Base-by-base conservation (phyloP, 108 stramenopile species). In the Cyclotella distinguenda region DNA sequence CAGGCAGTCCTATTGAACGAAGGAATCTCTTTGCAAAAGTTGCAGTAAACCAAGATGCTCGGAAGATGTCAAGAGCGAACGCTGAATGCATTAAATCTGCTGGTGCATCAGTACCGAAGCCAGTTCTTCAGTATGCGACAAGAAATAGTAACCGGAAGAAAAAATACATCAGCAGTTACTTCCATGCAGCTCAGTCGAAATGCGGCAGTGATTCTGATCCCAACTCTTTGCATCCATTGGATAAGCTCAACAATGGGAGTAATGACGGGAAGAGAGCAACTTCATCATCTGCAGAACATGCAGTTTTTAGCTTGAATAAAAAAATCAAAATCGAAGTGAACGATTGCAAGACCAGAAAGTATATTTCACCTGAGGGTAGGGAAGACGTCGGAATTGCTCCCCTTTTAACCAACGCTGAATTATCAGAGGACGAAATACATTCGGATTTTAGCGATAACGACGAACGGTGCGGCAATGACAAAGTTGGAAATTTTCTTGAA, bases 401-500 rank as follows among this genome's bases (percentile, higher is more conserved):
- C 43, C 1, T 38, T 36, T 16, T 10, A 32, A 38, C 38, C 27
- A 74, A 74, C 22, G 44, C 70, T 19, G 65, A 77, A 30, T 64
- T 66, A 34, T 59, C 75, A 26, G 75, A 77, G 13, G 70, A 77
- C 42, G 75, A 77, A 50, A 52, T 77, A 46, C 70, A 58, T 35
- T 74, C 66, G 12, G 70, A 77, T 43, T 71, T 72, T 35, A 77
- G 75, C 46, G 70, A 66, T 35, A 47, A 70, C 26, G 75, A 72
- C 12, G 49, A 58, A n/a, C 61, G 10, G 19, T 58, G 19, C 26
- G 43, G 22, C n/a, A 55, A 55, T 3, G 32, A 7, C 25, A 32
- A 53, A 27, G 27, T 21, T 23, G 30, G 30, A 13, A 31, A n/a
- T n/a, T n/a, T n/a, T n/a, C n/a, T n/a, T n/a, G n/a, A n/a, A n/a